Base-by-base conservation (phyloP, 768 basidiomycete species). In the Mycena epipterygia region DNA sequence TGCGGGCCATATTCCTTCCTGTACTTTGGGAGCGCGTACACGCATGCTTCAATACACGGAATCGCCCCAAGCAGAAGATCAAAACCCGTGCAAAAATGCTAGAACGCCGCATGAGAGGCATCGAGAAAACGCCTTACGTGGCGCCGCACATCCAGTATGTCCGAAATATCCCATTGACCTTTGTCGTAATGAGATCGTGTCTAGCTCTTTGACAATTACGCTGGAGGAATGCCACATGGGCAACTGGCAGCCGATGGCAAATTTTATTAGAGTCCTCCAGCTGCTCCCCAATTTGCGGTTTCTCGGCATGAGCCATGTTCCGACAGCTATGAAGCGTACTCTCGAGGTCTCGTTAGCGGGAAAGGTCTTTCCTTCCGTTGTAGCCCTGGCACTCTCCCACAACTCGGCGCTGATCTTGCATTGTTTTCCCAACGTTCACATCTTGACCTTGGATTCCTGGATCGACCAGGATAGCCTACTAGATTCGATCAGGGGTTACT, bases 61-160 rank as follows among this genome's bases (percentile, higher is more conserved):
- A 46, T 12, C 27, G 35, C 5, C 60, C 67, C 17, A 37, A 64
- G 23, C 46, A 37, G 13, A 69, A 58, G 5, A 48, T 49, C 21
- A 62, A 14, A 35, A 56, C 21, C 0, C 68, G 61, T 21, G 23
- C 68, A 12, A 69, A 69, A 25, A 69, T 69, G 55, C 53, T 69
- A 11, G 55, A 58, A 37, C 61, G 61, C 27, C 68, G 68, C 17
- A 69, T 69, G 68, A 51, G 12, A 33, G 68, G 55, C 23, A 57
- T 69, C 14, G 46, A 44, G 19, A 69, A 58, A 41, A 69, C 61
- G 48, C 46, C 53, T 1, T 51, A 63, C 30, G n/a, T 69, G 1
- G 30, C 27, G 29, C 53, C 68, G 4, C 52, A 63, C 39, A 64
- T 69, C 16, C 68, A 25, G 61, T 64, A 27, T 25, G 53, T 52